Evolutionary conservation across 2,329 filamentous ascomycete genomes (phyloP).

Genomic region (Cercospora citrullina): DNA sequence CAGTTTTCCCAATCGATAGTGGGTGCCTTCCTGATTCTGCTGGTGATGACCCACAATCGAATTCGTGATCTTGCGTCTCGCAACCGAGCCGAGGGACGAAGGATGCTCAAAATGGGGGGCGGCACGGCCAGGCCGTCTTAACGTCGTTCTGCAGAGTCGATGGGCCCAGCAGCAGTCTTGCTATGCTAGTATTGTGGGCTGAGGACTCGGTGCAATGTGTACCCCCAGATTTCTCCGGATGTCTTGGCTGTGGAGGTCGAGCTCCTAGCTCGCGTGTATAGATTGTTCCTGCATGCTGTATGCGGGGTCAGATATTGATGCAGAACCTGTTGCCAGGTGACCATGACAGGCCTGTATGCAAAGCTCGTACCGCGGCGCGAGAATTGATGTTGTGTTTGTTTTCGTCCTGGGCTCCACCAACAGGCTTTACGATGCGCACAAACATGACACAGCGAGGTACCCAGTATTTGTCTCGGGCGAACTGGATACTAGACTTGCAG

Average conservation of each 20-base stretch:
- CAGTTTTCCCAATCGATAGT: background rate
- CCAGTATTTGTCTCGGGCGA: background rate
- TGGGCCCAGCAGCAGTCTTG: background rate
- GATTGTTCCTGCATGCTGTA: conserved; percentile 4
- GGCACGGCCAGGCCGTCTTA: background rate
- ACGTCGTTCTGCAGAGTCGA: background rate
- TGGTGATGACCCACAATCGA: background rate
- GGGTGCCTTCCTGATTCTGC: background rate
- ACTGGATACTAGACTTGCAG: background rate
- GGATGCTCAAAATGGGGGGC: background rate
- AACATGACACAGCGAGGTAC: background rate
- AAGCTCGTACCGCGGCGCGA: background rate
- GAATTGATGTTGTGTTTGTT: background rate
- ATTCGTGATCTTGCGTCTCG: background rate
- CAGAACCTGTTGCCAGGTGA: background rate
- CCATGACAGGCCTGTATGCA: background rate
- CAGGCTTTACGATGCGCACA: background rate
- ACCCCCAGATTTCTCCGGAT: conserved; percentile 10
- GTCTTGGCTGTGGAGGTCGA: conserved; percentile 8
- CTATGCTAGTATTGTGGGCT: background rate
- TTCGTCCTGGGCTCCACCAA: background rate
- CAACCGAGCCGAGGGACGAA: background rate
- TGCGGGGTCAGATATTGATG: background rate
- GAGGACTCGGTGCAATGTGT: background rate
- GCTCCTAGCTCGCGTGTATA: background rate